phyloP scores from a whole-genome alignment of 345 rosid species.

The Viola odorata region DNA sequence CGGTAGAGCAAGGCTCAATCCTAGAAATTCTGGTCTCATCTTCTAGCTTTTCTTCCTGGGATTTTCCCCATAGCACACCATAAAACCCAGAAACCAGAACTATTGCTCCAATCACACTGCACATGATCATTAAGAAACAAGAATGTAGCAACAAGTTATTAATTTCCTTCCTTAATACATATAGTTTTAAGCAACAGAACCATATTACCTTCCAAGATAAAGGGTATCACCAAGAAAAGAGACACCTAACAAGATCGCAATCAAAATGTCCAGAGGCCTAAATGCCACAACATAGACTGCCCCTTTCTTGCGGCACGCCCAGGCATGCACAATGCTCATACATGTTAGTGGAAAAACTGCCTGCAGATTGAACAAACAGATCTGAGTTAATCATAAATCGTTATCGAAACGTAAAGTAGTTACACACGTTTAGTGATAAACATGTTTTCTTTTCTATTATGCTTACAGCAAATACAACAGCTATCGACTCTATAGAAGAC shows the following conservation, averaged over 20 bases:
- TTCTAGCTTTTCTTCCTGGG: slow-evolving; percentile 7
- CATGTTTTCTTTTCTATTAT: too few species aligned
- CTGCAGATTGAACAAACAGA: neutral
- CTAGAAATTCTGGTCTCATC: neutral
- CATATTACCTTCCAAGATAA: slow-evolving; percentile 9
- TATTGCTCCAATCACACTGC: slow-evolving; percentile 11
- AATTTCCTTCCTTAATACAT: neutral
- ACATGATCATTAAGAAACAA: neutral
- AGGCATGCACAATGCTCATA: slow-evolving; percentile 17
- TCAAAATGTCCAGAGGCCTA: slow-evolving; percentile 27
- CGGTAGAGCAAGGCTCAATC: neutral
- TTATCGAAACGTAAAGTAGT: too few species aligned
- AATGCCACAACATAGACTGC: slow-evolving; percentile 21
- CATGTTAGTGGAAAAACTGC: neutral
- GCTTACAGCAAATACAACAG: too few species aligned
- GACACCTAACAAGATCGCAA: slow-evolving; percentile 28
- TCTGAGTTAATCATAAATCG: too few species aligned
- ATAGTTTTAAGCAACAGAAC: neutral
- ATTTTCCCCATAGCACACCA: slow-evolving; percentile 17
- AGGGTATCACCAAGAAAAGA: slow-evolving; percentile 28
- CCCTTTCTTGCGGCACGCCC: slow-evolving; percentile 27
- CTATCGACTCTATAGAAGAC: too few species aligned
- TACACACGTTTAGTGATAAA: too few species aligned
- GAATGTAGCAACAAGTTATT: neutral
- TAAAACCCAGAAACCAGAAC: slow-evolving; percentile 12